phyloP scores from a whole-genome alignment of 1,284 basidiomycete species.

The Leccinum pachyderme region DNA sequence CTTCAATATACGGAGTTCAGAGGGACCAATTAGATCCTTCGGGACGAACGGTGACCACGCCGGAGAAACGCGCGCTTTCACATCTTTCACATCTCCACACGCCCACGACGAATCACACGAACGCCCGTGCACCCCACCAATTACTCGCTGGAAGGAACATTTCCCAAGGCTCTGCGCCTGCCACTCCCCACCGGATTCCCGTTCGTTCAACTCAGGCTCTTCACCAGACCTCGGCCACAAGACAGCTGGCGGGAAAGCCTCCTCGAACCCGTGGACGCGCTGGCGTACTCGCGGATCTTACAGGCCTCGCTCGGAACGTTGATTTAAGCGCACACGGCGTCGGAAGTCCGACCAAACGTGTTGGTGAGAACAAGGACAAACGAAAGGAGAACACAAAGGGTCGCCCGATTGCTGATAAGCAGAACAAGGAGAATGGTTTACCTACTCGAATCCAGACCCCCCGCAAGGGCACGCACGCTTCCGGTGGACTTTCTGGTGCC shows the following conservation, averaged over 20 bases:
- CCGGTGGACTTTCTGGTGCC: neutral
- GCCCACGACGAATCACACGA: conserved; percentile 2
- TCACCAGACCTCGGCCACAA: conserved; percentile 8
- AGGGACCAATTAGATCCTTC: conserved; percentile 1
- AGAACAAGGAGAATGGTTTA: conserved; percentile 29
- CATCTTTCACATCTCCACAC: conserved; percentile 5
- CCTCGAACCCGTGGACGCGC: conserved; percentile 25
- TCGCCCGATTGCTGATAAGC: conserved; percentile 15
- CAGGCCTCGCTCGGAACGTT: conserved; percentile 34
- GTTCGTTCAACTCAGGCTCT: conserved; percentile 5
- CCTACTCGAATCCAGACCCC: neutral
- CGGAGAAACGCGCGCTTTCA: conserved; percentile 6
- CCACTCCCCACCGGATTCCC: conserved; percentile 4
- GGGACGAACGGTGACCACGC: neutral
- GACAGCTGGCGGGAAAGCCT: conserved; percentile 31
- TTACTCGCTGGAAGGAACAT: neutral
- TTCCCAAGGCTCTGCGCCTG: conserved; percentile 8
- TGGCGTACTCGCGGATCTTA: conserved; percentile 29
- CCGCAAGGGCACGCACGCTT: conserved; percentile 9
- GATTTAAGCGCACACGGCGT: conserved; percentile 33
- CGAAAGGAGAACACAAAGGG: conserved; percentile 15
- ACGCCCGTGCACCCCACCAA: neutral
- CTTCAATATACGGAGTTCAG: neutral
- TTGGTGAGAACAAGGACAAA: conserved; percentile 17
- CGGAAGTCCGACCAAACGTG: conserved; percentile 13